These are phyloP conservation scores for Chrysochromulina parva DNA, from an alignment of 78 protist genomes.

Conservation along the genomic window DNA sequence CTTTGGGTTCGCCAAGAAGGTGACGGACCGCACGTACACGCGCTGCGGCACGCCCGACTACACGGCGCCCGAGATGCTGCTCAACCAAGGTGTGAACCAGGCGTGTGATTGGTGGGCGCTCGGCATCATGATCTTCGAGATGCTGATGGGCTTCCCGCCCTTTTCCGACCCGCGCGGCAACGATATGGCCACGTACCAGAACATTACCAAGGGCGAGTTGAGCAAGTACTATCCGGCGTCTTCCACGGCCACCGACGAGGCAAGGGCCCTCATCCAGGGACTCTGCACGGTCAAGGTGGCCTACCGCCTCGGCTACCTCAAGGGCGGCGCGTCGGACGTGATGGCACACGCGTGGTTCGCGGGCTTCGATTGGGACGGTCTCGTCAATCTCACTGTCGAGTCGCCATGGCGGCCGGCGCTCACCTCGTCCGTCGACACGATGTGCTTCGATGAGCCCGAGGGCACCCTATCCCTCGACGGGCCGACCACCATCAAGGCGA, in stretches of 20 bases:
- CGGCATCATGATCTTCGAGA: background rate
- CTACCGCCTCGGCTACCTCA: background rate
- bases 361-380: no score
- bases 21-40: background rate
- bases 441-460: no score
- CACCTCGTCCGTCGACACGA: no score
- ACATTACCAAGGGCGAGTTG: background rate
- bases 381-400: no score
- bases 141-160: slow-evolving; percentile 13
- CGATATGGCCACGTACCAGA: background rate
- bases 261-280: background rate
- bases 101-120: slow-evolving; percentile 40
- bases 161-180: background rate
- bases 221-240: background rate
- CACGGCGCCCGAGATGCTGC: slow-evolving; percentile 90
- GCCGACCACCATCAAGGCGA: no score
- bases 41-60: slow-evolving; percentile 94
- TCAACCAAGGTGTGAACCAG: slow-evolving; percentile 47
- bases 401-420: no score
- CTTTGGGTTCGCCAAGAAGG: slow-evolving; percentile 36
- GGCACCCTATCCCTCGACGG: no score
- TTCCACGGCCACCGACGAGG: background rate
- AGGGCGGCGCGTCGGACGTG: background rate
- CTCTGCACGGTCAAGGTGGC: background rate
- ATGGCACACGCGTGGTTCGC: no score